Percentiles rank a stretch among this genome's conserved stretches.
phyloP scores from a whole-genome alignment of 2,329 filamentous ascomycete genomes.

The Davidsoniella virescens region DNA sequence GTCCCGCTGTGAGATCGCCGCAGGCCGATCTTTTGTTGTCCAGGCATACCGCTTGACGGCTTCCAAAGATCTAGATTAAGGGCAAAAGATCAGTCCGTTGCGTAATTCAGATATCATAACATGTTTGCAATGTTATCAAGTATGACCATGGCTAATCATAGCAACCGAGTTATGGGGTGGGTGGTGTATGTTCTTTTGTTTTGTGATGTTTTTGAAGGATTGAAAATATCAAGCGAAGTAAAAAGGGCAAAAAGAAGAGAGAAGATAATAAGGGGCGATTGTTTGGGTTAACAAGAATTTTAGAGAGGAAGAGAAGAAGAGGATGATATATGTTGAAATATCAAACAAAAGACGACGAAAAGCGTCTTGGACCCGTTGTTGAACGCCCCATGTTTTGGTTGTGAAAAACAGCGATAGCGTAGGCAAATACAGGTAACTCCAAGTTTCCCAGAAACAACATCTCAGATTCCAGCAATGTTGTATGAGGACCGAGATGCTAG shows the following conservation, averaged over 20 bases:
- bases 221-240: slow-evolving; percentile 8
- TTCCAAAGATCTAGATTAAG: too few species aligned
- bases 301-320: slow-evolving; percentile 19
- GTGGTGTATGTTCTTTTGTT: background rate
- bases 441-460: slow-evolving; percentile 30
- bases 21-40: background rate
- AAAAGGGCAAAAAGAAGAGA: slow-evolving; percentile 15
- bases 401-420: slow-evolving; percentile 66
- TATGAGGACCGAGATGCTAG: slow-evolving; percentile 32
- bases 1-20: background rate
- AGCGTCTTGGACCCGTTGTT: slow-evolving; percentile 57
- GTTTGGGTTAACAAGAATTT: slow-evolving; percentile 13
- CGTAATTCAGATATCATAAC: too few species aligned
- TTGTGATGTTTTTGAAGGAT: background rate
- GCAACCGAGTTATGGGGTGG: too few species aligned
- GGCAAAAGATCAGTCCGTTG: too few species aligned
- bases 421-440: slow-evolving; percentile 46
- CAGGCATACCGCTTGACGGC: background rate
- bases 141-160: too few species aligned
- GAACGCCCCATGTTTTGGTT: slow-evolving; percentile 72
- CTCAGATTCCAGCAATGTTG: slow-evolving; percentile 49
- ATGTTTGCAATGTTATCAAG: too few species aligned
- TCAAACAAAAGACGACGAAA: slow-evolving; percentile 31
- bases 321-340: slow-evolving; percentile 12
- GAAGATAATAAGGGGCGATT: slow-evolving; percentile 14